Evolutionary conservation across 2,329 filamentous ascomycete species (phyloP).

Genomic region (Lasiodiplodia gonubiensis): DNA sequence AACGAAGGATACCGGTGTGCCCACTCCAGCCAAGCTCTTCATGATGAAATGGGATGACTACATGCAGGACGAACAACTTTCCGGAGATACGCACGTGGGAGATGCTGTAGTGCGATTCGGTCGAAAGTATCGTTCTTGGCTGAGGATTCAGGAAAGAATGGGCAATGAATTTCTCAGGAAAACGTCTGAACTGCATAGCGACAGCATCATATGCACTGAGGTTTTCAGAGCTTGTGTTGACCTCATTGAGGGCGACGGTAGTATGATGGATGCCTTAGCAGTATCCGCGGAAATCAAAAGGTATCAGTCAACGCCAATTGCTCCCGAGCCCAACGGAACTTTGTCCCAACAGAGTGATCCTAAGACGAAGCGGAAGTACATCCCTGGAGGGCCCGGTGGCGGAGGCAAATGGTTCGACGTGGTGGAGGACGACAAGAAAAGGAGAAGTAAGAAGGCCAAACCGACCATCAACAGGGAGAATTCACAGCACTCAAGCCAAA

Average conservation of each 20-base stretch:
- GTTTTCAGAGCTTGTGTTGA: slow-evolving; percentile 33
- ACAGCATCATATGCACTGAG: slow-evolving; percentile 38
- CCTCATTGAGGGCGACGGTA: background rate
- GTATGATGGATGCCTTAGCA: slow-evolving; percentile 3
- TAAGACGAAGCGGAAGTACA: slow-evolving; percentile 10
- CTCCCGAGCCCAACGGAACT: background rate
- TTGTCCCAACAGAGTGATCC: background rate
- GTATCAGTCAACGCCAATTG: background rate
- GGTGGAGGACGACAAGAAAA: slow-evolving; percentile 1
- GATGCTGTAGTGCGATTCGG: slow-evolving; percentile 50
- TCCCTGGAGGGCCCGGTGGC: slow-evolving; percentile 12
- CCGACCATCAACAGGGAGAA: background rate
- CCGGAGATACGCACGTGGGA: slow-evolving; percentile 41
- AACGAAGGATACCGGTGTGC: slow-evolving; percentile 28
- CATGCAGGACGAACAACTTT: slow-evolving; percentile 45
- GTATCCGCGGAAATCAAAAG: slow-evolving; percentile 11
- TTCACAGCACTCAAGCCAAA: slow-evolving; percentile 1
- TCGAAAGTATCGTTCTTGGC: slow-evolving; percentile 33
- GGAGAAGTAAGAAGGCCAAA: background rate
- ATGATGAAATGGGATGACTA: slow-evolving; percentile 45
- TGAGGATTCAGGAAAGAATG: slow-evolving; percentile 35
- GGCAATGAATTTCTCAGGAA: slow-evolving; percentile 41
- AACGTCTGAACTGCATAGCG: slow-evolving; percentile 39
- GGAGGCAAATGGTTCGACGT: slow-evolving; percentile 5
- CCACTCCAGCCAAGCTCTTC: slow-evolving; percentile 40